A percentile compares a stretch with the other conserved stretches of the same genome.
Evolutionary conservation across 495 filamentous ascomycete genomes (phyloP).

Genomic region (Oidiodendron maius): DNA sequence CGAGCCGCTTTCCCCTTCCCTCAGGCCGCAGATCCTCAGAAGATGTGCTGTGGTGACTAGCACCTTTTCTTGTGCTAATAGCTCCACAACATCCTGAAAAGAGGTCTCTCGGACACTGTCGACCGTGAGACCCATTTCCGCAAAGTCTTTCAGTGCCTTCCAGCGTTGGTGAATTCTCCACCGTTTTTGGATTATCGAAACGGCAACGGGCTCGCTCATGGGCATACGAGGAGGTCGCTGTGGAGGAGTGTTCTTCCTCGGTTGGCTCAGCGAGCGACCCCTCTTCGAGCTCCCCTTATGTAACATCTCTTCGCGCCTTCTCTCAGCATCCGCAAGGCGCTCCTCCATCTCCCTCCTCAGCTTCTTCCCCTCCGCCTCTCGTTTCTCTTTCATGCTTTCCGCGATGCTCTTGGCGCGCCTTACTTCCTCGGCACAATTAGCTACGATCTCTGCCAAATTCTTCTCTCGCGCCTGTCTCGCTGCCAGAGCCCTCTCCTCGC

Average conservation of each 20-base stretch:
- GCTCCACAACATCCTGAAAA: constrained; percentile 75
- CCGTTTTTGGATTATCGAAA: constrained; percentile 63
- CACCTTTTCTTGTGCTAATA: constrained; percentile 72
- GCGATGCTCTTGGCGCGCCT: constrained; percentile 89
- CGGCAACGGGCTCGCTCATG: constrained; percentile 62
- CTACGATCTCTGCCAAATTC: constrained; percentile 87
- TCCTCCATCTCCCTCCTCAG: constrained; percentile 77
- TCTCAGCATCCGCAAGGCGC: constrained; percentile 82
- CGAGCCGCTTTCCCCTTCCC: constrained; percentile 61
- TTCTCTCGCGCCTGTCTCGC: constrained; percentile 87
- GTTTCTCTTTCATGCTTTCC: constrained; percentile 84
- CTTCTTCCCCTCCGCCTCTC: constrained; percentile 77
- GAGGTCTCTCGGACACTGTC: constrained; percentile 64
- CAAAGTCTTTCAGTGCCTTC: constrained; percentile 60
- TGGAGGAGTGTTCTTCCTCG: constrained; percentile 37
- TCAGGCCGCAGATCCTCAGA: constrained; percentile 69
- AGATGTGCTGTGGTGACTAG: constrained; percentile 64
- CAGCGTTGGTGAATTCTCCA: constrained; percentile 63
- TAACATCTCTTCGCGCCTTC: constrained; percentile 54
- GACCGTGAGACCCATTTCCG: constrained; percentile 63
- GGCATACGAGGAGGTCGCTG: constrained; percentile 50
- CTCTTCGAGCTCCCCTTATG: constrained; percentile 46
- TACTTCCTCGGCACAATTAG: constrained; percentile 91
- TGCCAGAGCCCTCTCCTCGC: constrained; percentile 81
- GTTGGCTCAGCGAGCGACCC: constrained; percentile 38